Evolutionary conservation across 2,329 filamentous ascomycete genomes (phyloP), one percentile per base, ranked within the genome.

Genomic region (Bipolaris oryzae): DNA sequence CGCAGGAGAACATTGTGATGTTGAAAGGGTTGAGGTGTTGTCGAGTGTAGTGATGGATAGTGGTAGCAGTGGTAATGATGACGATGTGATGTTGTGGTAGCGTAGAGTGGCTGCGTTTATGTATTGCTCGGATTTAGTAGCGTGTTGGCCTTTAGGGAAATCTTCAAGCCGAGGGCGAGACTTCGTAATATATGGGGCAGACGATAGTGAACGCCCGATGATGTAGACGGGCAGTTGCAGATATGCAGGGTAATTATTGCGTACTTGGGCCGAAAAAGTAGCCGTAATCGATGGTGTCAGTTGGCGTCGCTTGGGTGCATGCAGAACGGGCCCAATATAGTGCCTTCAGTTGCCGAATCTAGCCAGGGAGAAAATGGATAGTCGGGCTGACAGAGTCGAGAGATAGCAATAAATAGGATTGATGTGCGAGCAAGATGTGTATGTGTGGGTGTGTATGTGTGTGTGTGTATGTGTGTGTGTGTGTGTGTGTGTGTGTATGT

Each of bases 1-100:
- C 71, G 64, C 76, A 78, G 41, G 76, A 78, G 74, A 77, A 77
- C 76, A 78, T 78, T 55, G 48, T 74, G 70, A 42, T 48, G 46
- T 47, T 62, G 18, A 15, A 10, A 34, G 23, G 42, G 53, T 34
- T 45, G 28, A 48, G 44, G 46, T n/a, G 5, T 39, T 45, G 28
- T 21, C 20, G 41, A 7, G 25, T 16, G 23, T 43, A 10, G 20
- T 34, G 18, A 21, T 41, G 16, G 46, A 31, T 54, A 13, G 21
- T 42, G 45, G 35, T 51, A n/a, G 35, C 48, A n/a, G 15, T 37
- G 39, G 16, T 53, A 34, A 44, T 34, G 31, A 18, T 39, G 49
- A 13, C 39, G 41, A 41, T 46, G 39, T 41, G 47, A 33, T 41
- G 35, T 25, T 20, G 43, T 45, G 21, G 37, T 47, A 28, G 20